Evolutionary conservation across 2,329 filamentous ascomycete genomes (phyloP).

Genomic region (Tolypocladium paradoxum): DNA sequence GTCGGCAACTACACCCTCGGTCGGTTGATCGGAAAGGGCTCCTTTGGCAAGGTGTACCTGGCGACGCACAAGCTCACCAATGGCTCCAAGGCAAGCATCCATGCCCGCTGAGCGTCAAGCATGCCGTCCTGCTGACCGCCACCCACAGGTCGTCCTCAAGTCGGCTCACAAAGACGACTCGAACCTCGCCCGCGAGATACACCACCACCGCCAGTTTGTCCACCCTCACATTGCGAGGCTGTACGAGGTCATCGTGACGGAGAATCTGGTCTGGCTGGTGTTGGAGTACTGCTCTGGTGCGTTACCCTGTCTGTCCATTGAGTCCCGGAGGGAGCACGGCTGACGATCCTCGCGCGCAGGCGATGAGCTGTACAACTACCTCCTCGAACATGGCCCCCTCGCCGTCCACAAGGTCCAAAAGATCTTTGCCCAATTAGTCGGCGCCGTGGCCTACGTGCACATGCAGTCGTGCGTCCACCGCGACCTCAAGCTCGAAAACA

Average conservation of each 20-base stretch:
- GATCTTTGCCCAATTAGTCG: slow-evolving; percentile 91
- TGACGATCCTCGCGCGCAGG: slow-evolving; percentile 39
- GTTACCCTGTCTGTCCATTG: slow-evolving; percentile 6
- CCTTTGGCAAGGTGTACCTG: slow-evolving; percentile 96
- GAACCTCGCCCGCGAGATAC: slow-evolving; percentile 93
- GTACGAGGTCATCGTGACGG: slow-evolving; percentile 97
- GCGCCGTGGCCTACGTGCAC: slow-evolving; percentile 91
- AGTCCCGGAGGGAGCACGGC: not conserved
- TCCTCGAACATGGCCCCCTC: slow-evolving; percentile 76
- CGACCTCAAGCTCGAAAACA: slow-evolving; percentile 84
- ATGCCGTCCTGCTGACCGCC: slow-evolving; percentile 10
- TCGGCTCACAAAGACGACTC: slow-evolving; percentile 92
- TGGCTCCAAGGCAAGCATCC: slow-evolving; percentile 68
- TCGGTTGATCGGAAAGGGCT: slow-evolving; percentile 88
- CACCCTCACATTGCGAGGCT: slow-evolving; percentile 94
- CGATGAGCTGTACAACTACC: slow-evolving; percentile 94
- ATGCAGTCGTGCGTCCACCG: slow-evolving; percentile 92
- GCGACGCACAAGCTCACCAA: slow-evolving; percentile 95
- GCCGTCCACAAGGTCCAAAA: slow-evolving; percentile 81
- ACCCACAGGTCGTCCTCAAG: slow-evolving; percentile 80
- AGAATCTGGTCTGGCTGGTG: slow-evolving; percentile 89
- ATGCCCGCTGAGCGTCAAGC: not conserved
- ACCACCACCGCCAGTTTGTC: slow-evolving; percentile 95
- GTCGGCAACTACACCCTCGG: slow-evolving; percentile 94
- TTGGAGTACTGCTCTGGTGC: slow-evolving; percentile 90